Evolutionary conservation across 768 basidiomycete genomes (phyloP).

Genomic region (Pleurotus giganteus): DNA sequence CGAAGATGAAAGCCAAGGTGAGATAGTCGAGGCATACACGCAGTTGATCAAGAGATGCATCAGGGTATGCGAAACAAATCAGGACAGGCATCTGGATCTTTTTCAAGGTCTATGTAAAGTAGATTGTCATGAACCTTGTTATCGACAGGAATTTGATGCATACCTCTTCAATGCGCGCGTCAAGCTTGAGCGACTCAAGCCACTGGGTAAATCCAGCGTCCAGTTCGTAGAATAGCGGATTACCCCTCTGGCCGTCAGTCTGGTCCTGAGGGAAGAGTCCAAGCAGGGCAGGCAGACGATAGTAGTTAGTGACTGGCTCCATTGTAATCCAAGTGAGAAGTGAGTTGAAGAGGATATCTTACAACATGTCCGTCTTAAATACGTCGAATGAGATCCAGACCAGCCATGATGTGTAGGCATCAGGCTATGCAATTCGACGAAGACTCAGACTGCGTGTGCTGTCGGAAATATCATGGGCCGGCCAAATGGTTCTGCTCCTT

Average conservation of each 20-base stretch:
- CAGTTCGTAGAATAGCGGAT: neutral
- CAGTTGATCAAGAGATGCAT: neutral
- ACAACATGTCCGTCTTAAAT: no score
- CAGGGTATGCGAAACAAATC: conserved; percentile 2
- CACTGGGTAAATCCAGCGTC: neutral
- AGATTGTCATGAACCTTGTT: neutral
- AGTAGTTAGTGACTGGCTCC: neutral
- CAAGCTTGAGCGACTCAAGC: neutral
- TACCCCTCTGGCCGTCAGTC: neutral
- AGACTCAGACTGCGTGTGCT: no score
- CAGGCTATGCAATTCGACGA: no score
- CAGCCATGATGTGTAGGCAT: no score
- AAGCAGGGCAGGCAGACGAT: conserved; percentile 1
- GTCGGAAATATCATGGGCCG: no score
- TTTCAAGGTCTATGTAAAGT: neutral
- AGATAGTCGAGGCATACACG: neutral
- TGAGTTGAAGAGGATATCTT: neutral
- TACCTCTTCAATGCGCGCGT: neutral
- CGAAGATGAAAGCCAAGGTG: conserved; percentile 5
- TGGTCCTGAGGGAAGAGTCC: neutral
- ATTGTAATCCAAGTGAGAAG: neutral
- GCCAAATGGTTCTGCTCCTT: no score
- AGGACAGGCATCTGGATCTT: conserved; percentile 6
- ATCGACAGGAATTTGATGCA: neutral
- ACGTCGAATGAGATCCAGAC: no score